Base-by-base conservation (phyloP, 495 filamentous ascomycete genomes). In the Copromyces sp. region DNA sequence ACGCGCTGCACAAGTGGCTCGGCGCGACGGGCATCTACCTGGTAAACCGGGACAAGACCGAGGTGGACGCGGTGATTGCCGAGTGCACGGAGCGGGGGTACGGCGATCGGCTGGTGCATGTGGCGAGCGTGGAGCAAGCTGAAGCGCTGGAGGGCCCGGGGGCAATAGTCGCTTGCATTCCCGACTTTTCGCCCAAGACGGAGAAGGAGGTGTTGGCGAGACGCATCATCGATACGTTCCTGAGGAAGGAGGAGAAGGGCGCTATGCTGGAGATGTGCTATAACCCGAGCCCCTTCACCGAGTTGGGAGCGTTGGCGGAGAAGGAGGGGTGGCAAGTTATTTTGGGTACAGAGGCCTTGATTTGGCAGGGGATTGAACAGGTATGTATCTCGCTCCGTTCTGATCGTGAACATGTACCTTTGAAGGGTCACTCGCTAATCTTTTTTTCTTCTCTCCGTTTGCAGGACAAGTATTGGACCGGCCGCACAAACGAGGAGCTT, bases 231-330 rank as follows among this genome's bases (percentile, higher is more conserved):
- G 82, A 89, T 80, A 81, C 82, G 16, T 84, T 93, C 76, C 76
- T 90, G 61, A 40, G 77, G 69, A 80, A 82, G 81, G 79, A 83
- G 70, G 40, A 71, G 12, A 89, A 90, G 82, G 91, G 91, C 11
- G 87, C 87, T 9, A 88, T 94, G 44, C 79, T 93, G 74, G 91
- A 94, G 81, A 93, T 94, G 91, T 92, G 90, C 82, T 93, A 94
- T 78, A 90, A 92, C 77, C 91, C 91, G 1, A 81, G 83, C 47
- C 90, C 90, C 0, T 88, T 87, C 80, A 94, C 91, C 0, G 85
- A 85, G 73, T 87, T 93, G 70, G 89, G 85, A 6, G 80, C 81
- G 71, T 74, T 91, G 39, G 86, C 87, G 29, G 82, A 86, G 70
- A 79, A 79, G 3, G 82, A 83, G 17, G 89, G 90, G 8, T 93